phyloP scores from a whole-genome alignment of 2,329 filamentous ascomycete genomes.

The Emmonsiellopsis sp. region DNA sequence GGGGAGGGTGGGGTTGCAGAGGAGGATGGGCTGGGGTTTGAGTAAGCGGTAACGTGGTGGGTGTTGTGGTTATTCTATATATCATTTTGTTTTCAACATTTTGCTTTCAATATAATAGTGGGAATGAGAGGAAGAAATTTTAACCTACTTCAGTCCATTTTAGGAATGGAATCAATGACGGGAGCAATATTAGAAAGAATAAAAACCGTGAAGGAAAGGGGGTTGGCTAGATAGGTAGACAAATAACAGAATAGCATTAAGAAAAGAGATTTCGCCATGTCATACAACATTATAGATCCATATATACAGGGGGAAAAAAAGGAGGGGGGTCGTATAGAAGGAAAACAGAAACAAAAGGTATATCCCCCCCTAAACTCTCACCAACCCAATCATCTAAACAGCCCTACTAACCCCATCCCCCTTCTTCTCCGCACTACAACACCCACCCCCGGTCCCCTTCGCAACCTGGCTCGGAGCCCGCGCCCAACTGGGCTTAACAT shows the following conservation, averaged over 20 bases:
- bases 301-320: neutral
- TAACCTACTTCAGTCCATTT: too few species aligned
- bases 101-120: too few species aligned
- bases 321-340: neutral
- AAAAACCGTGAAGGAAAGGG: too few species aligned
- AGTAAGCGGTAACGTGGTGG: too few species aligned
- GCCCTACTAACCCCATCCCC: slow-evolving; percentile 29
- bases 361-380: neutral
- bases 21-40: neutral
- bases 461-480: slow-evolving; percentile 61
- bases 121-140: too few species aligned
- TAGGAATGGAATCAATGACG: too few species aligned
- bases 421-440: slow-evolving; percentile 22
- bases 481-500: slow-evolving; percentile 68
- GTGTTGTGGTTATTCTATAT: neutral
- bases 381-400: slow-evolving; percentile 18
- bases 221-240: too few species aligned
- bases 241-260: too few species aligned
- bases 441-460: slow-evolving; percentile 23
- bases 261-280: too few species aligned
- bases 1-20: neutral
- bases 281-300: neutral
- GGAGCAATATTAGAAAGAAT: too few species aligned
- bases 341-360: neutral
- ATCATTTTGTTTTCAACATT: too few species aligned